A percentile compares a stretch with the other conserved stretches of the same genome.
Evolutionary conservation across 2,329 filamentous ascomycete genomes (phyloP).

Genomic region (Fusarium pseudonygamai): DNA sequence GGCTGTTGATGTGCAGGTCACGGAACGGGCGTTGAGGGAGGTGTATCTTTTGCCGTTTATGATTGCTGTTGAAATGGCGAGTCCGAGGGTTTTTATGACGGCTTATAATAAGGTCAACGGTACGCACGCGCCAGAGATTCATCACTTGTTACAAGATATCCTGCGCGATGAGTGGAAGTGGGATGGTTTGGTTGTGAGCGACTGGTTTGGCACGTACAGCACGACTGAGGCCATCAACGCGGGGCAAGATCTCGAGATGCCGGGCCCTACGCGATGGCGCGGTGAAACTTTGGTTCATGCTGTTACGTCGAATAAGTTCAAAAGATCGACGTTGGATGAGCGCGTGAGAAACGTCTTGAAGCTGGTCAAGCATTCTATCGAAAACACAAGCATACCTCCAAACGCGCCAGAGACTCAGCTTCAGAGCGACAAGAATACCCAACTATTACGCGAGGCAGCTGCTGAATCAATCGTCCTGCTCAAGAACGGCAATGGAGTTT

Average conservation of each 20-base stretch:
- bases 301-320: neutral
- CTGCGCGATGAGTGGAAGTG: constrained; percentile 1
- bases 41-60: constrained; percentile 4
- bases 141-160: neutral
- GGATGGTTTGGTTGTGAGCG: neutral
- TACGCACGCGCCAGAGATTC: neutral
- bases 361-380: neutral
- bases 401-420: neutral
- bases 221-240: neutral
- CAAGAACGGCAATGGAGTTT: neutral
- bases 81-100: neutral
- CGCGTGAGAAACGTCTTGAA: neutral
- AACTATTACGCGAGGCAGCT: neutral
- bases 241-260: constrained; percentile 2
- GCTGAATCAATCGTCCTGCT: neutral
- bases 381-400: neutral
- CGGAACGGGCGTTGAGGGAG: neutral
- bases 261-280: neutral
- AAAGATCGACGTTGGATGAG: neutral
- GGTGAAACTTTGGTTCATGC: neutral
- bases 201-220: neutral
- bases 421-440: accelerated
- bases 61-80: neutral
- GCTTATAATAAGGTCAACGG: neutral
- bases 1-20: constrained; percentile 7